A percentile compares a stretch with the other conserved stretches of the same genome.
phyloP scores from a whole-genome alignment of 2,329 filamentous ascomycete genomes.

The Parafenestella ontariensis region DNA sequence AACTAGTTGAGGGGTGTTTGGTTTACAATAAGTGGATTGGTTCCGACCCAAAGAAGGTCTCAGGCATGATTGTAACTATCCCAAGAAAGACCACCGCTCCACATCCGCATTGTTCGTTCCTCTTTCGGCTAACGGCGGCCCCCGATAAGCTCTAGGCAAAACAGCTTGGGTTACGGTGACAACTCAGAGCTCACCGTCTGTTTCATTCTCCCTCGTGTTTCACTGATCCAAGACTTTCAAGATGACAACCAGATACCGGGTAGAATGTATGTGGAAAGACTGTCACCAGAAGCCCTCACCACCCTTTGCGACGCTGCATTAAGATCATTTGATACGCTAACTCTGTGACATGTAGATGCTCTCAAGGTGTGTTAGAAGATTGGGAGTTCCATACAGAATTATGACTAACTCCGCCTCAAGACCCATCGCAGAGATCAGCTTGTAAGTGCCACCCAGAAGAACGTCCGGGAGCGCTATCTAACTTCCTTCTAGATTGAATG shows the following conservation, averaged over 20 bases:
- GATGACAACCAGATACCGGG: slow-evolving; percentile 53
- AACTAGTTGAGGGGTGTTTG: not conserved
- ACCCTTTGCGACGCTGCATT: not conserved
- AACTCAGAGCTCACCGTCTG: slow-evolving; percentile 15
- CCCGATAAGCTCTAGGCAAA: slow-evolving; percentile 34
- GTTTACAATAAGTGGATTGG: too few relatives aligned
- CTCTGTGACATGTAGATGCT: slow-evolving; percentile 58
- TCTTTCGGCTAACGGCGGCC: slow-evolving; percentile 31
- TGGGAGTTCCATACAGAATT: slow-evolving; percentile 11
- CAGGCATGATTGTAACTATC: slow-evolving; percentile 5
- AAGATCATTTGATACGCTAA: slow-evolving; percentile 21
- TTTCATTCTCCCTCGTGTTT: slow-evolving; percentile 10
- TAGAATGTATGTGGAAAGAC: slow-evolving; percentile 45
- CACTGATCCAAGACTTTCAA: slow-evolving; percentile 10
- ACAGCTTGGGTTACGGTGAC: slow-evolving; percentile 24
- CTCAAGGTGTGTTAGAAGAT: slow-evolving; percentile 61
- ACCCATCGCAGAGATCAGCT: slow-evolving; percentile 92
- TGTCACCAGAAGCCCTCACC: not conserved
- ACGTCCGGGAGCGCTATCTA: slow-evolving; percentile 8
- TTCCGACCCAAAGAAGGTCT: not conserved
- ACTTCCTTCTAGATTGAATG: slow-evolving; percentile 70
- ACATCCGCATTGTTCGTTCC: slow-evolving; percentile 26
- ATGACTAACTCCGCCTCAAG: slow-evolving; percentile 56
- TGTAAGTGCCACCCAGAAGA: slow-evolving; percentile 62
- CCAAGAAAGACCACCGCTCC: slow-evolving; percentile 9